phyloP scores from a whole-genome alignment of 2,329 filamentous ascomycete genomes.

The Sclerotinia nivalis region DNA sequence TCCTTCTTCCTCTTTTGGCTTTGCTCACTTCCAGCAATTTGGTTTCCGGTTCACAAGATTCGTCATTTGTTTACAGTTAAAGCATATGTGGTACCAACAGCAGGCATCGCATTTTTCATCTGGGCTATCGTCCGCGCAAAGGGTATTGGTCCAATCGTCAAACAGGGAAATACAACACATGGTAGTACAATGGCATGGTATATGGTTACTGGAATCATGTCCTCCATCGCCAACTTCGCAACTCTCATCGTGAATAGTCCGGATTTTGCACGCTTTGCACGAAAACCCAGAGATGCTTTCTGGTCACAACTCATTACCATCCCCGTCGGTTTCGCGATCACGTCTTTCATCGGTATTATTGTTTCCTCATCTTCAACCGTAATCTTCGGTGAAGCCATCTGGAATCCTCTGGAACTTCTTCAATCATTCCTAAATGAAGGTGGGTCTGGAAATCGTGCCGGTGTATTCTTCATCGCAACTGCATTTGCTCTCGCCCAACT shows the following conservation, averaged over 20 bases:
- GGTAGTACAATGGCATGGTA: conserved; percentile 77
- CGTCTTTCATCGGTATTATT: conserved; percentile 81
- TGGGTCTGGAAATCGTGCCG: conserved; percentile 67
- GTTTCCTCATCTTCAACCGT: conserved; percentile 72
- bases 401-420: conserved; percentile 71
- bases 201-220: conserved; percentile 84
- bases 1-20: conserved; percentile 90
- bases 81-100: conserved; percentile 77
- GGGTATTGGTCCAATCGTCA: conserved; percentile 79
- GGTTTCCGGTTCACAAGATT: conserved; percentile 86
- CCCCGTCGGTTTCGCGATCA: conserved; percentile 70
- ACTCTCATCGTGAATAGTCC: conserved; percentile 80
- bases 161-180: conserved; percentile 61
- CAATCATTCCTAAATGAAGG: conserved; percentile 68
- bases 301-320: conserved; percentile 80
- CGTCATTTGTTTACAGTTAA: conserved; percentile 91
- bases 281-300: conserved; percentile 71
- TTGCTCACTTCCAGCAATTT: conserved; percentile 76
- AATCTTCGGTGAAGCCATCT: conserved; percentile 67
- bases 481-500: conserved; percentile 79
- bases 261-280: conserved; percentile 82
- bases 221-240: conserved; percentile 85
- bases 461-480: conserved; percentile 70
- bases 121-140: conserved; percentile 83
- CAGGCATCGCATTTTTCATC: conserved; percentile 83